Evolutionary conservation across 495 filamentous ascomycete species (phyloP).

Genomic region (Tetracladium setigerum): DNA sequence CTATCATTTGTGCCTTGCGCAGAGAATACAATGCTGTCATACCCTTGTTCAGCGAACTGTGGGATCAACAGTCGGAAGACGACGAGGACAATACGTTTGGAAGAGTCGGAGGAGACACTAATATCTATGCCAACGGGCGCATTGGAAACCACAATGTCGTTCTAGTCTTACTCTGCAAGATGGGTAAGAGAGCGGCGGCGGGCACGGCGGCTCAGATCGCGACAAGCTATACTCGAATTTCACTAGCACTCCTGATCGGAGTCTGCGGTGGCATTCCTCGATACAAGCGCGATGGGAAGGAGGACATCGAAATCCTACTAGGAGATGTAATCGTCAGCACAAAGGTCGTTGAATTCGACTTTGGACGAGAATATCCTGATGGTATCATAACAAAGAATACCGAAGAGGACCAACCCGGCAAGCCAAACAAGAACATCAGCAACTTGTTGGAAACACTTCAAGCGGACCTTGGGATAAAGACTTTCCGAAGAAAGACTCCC

Average conservation of each 20-base stretch:
- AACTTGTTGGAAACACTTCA: conserved; percentile 18
- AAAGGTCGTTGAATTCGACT: conserved; percentile 28
- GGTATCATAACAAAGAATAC: conserved; percentile 20
- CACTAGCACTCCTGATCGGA: conserved; percentile 31
- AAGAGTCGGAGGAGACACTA: conserved; percentile 19
- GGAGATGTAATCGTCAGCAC: conserved; percentile 38
- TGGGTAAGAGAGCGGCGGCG: conserved; percentile 25
- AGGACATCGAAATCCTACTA: conserved; percentile 27
- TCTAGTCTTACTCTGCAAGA: conserved; percentile 24
- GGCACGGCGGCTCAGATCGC: conserved; percentile 21
- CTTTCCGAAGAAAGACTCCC: too few species aligned
- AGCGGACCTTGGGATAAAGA: conserved; percentile 3
- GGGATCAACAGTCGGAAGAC: too few species aligned
- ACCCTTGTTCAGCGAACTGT: too few species aligned
- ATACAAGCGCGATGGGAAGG: background rate
- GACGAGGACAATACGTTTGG: too few species aligned
- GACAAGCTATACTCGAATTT: conserved; percentile 27
- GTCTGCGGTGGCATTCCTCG: conserved; percentile 33
- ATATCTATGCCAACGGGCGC: conserved; percentile 24
- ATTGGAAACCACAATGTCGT: conserved; percentile 28
- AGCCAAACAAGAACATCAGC: conserved; percentile 23
- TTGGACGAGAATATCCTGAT: conserved; percentile 26
- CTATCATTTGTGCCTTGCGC: conserved; percentile 24
- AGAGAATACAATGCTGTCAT: conserved; percentile 29
- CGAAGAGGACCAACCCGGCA: conserved; percentile 21